Evolutionary conservation across 2,329 filamentous ascomycete genomes (phyloP), one percentile per base, ranked within the genome.

Genomic region (Capronia coronata): DNA sequence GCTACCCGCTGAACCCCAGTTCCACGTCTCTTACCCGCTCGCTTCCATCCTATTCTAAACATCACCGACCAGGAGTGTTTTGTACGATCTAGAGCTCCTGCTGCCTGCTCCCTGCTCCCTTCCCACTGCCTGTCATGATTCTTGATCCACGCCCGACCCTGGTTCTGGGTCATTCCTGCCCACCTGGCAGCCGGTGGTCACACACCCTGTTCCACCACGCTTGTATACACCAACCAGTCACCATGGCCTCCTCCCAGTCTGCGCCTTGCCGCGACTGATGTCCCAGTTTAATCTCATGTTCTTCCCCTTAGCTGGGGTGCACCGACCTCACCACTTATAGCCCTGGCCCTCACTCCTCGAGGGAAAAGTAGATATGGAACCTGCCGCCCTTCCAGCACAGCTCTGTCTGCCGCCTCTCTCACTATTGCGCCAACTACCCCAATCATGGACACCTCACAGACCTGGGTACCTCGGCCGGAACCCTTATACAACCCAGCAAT

Each of bases 261-360:
- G 34, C 23, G 30, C 39, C 37, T 43, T 32, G 43, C 51, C 25
- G 46, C 39, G 35, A 38, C 34, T 46, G 51, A 51, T 48, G 44
- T 54, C 38, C 51, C 54, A 49, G 46, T 47, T 44, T 51, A 56
- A 56, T 56, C 43, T 56, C 48, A 35, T 50, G 23, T 52, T 45
- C 30, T 48, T 49, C 48, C 51, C 48, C 54, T 54, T 54, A 25
- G 44, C 38, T 30, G 42, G 25, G 29, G 14, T 9, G 7, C 34
- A 18, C 14, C 34, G 8, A 5, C 13, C 34, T 5, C 19, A 13
- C 34, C 34, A 19, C 13, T 32, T 32, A 32, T 44, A 37, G 35
- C 34, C 37, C 16, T 29, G 9, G 30, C 30, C 34, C 37, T 21
- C 39, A 34, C 29, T 29, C 25, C 18, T 38, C 10, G 37, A 45